Evolutionary conservation across 805 yeast genomes (phyloP).

Genomic region (Teunomyces tritomae): DNA sequence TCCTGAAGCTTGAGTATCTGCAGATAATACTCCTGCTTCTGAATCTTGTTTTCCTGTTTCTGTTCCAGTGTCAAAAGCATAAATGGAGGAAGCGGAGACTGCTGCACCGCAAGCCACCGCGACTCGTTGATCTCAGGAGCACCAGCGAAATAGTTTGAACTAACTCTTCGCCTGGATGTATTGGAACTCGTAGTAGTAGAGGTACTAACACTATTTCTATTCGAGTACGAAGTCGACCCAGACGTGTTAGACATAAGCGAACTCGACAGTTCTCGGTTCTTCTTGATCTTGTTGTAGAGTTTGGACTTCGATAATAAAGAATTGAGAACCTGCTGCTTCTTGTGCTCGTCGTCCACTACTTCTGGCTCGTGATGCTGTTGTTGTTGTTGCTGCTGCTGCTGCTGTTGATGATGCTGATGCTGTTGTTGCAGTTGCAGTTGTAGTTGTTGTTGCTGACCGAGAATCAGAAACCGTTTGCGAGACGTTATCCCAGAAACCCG

Average conservation of each 20-base stretch:
- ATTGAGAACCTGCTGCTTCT: slow-evolving; percentile 19
- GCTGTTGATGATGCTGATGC: too few species aligned
- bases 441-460: slow-evolving; percentile 3
- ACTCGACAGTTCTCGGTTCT: slow-evolving; percentile 35
- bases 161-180: slow-evolving; percentile 19
- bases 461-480: slow-evolving; percentile 8
- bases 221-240: slow-evolving; percentile 13
- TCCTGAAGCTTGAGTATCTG: slow-evolving; percentile 22
- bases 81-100: slow-evolving; percentile 10
- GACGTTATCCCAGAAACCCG: slow-evolving; percentile 4
- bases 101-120: slow-evolving; percentile 7
- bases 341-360: slow-evolving; percentile 14
- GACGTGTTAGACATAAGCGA: slow-evolving; percentile 23
- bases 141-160: slow-evolving; percentile 9
- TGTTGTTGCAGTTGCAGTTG: too few species aligned
- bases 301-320: slow-evolving; percentile 30
- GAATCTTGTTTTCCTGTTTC: slow-evolving; percentile 27
- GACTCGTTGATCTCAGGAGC: slow-evolving; percentile 10
- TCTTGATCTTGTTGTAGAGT: slow-evolving; percentile 35
- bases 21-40: slow-evolving; percentile 34
- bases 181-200: slow-evolving; percentile 19
- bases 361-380: slow-evolving; percentile 4
- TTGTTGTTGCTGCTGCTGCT: too few species aligned
- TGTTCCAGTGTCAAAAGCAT: slow-evolving; percentile 18
- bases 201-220: slow-evolving; percentile 22